Evolutionary conservation across 306 rosid genomes (phyloP), one percentile per base, ranked within the genome.

Genomic region (Medicago ruthenica): DNA sequence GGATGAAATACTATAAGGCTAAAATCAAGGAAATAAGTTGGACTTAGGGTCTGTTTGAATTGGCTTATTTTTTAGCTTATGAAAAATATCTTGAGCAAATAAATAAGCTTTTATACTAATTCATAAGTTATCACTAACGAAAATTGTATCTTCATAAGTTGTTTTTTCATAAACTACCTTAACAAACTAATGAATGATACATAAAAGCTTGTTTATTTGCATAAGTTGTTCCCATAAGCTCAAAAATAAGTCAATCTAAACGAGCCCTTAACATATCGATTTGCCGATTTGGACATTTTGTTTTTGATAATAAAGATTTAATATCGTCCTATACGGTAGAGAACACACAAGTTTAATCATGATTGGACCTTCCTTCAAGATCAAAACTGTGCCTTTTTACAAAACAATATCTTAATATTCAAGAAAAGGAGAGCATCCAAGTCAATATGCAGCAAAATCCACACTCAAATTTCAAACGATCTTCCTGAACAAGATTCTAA

Each of bases 381-480:
- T 61, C 37, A 60, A 78, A 53, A 6, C 0, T 13, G 15, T 55
- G 4, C 76, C 62, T 55, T 71, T 9, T 34, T 15, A 70, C 11
- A 70, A 12, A 51, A 67, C 3, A 40, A 45, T 45, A 67, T 67
- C 73, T 44, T 67, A 44, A 67, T 67, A 67, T 44, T 20, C 39
- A 67, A 67, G 54, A 41, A 67, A 20, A 67, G 12, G 13, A 48
- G 16, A 50, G 24, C 24, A 50, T 70, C 67, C 17, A 77, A 17
- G 59, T 54, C 39, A 76, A 53, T 20, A 64, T 57, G 53, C 2
- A 13, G 60, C 59, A 62, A 76, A 76, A 71, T 27, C 11, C 40
- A 53, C 53, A 79, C 59, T 51, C 67, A 31, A 39, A 54, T 53
- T 53, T 70, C 14, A 81, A 81, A 61, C 66, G 20, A 11, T 53